These are phyloP conservation scores for Globisporangium mamillatum DNA, from an alignment of 352 stramenopile species.

Conservation along the genomic window DNA sequence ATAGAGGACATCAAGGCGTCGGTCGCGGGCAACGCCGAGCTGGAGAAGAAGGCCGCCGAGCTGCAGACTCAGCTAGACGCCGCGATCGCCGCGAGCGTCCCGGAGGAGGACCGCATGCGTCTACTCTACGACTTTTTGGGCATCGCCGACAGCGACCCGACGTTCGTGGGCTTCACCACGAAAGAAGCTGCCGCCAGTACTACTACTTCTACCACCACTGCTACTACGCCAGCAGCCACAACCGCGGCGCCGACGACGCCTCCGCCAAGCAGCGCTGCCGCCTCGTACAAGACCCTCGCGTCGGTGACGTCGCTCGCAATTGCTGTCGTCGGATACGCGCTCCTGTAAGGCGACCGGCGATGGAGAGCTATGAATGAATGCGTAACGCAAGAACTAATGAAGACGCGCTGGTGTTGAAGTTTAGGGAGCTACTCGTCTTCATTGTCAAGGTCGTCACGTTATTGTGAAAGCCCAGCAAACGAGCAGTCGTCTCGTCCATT, in stretches of 20 bases:
- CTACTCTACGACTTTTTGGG: slow-evolving; percentile 15
- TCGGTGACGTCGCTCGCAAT: background rate
- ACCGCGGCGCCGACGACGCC: background rate
- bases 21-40: slow-evolving; percentile 8
- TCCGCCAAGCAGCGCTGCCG: background rate
- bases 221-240: background rate
- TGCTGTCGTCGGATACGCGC: slow-evolving; percentile 1
- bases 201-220: background rate
- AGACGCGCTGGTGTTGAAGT: background rate
- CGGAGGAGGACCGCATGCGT: slow-evolving; percentile 16
- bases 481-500: background rate
- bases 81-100: slow-evolving; percentile 7
- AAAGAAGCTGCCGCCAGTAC: background rate
- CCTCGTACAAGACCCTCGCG: background rate
- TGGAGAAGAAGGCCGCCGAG: slow-evolving; percentile 6
- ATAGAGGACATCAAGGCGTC: slow-evolving; percentile 12
- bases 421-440: background rate
- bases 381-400: background rate
- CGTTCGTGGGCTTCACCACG: slow-evolving; percentile 12
- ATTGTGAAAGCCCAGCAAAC: background rate
- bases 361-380: background rate
- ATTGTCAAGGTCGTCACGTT: background rate
- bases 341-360: background rate
- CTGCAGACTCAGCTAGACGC: slow-evolving; percentile 10
- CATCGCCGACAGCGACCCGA: slow-evolving; percentile 9